These are phyloP conservation scores for Phytopythium boreale DNA, from an alignment of 352 stramenopile species.

Conservation along the genomic window DNA sequence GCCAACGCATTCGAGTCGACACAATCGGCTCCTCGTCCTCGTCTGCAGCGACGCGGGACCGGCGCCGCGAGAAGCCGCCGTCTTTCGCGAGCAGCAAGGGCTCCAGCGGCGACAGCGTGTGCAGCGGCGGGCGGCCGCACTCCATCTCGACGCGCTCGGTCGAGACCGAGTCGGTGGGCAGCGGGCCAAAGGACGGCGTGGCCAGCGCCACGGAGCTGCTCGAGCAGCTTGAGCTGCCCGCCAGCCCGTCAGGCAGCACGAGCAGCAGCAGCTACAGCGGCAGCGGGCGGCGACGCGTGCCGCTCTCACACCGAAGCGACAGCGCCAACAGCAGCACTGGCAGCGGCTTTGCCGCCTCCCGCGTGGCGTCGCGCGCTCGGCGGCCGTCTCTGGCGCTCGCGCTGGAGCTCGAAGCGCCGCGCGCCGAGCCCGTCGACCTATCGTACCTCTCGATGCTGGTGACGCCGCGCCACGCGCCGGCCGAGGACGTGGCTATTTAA, in stretches of 20 bases:
- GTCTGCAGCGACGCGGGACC: neutral
- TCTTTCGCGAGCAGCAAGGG: conserved; percentile 5
- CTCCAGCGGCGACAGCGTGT: conserved; percentile 15
- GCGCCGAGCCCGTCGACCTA: conserved; percentile 33
- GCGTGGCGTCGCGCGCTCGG: conserved; percentile 10
- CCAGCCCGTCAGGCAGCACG: conserved; percentile 12
- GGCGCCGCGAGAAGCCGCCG: conserved; percentile 1
- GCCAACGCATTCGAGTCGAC: neutral
- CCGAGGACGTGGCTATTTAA: conserved; percentile 30
- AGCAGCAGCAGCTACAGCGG: conserved; percentile 19
- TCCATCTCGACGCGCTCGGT: conserved; percentile 27
- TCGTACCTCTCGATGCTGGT: conserved; percentile 49
- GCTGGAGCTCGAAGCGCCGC: conserved; percentile 18
- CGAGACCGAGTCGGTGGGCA: conserved; percentile 33
- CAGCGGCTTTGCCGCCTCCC: conserved; percentile 16
- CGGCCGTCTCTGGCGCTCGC: conserved; percentile 17
- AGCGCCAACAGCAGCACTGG: conserved; percentile 5
- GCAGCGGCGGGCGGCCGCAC: conserved; percentile 15
- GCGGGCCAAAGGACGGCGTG: conserved; percentile 17
- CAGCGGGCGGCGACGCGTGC: conserved; percentile 3
- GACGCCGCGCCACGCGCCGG: conserved; percentile 22
- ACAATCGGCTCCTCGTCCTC: neutral
- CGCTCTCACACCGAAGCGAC: conserved; percentile 4
- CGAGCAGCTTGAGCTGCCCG: conserved; percentile 10
- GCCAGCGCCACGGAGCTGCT: conserved; percentile 4